A percentile compares a stretch with the other conserved stretches of the same genome.
Conservation (phyloP, 2,329 filamentous ascomycete species). For the Aspergillus oerlinghausenensis region DNA sequence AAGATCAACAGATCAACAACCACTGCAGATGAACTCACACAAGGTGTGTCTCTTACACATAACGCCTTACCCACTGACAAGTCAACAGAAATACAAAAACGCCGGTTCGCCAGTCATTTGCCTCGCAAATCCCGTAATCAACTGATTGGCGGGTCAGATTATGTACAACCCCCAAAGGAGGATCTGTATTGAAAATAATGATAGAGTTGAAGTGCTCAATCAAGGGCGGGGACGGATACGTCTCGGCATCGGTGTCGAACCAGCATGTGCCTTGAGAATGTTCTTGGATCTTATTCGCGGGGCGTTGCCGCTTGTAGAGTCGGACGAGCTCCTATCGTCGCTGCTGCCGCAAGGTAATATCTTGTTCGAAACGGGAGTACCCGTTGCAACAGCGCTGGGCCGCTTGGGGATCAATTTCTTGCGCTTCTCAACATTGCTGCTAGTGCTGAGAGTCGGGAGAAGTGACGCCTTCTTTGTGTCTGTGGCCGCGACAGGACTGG, state of each 20-base stretch:
- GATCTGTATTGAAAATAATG: constrained; percentile 1
- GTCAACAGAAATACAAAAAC: not conserved
- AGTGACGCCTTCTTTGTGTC: not conserved
- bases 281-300: constrained; percentile 23
- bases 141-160: not conserved
- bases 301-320: constrained; percentile 12
- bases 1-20: not conserved
- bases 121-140: constrained; percentile 3
- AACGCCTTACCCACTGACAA: not conserved
- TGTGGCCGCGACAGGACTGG: constrained; percentile 17
- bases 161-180: constrained; percentile 1
- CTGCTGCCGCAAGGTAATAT: constrained; percentile 7
- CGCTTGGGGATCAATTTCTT: constrained; percentile 34
- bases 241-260: constrained; percentile 32
- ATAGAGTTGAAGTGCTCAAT: constrained; percentile 8
- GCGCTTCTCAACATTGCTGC: constrained; percentile 25
- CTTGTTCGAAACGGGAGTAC: constrained; percentile 17
- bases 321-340: constrained; percentile 17
- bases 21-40: not conserved
- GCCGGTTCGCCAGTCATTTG: not conserved
- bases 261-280: constrained; percentile 29
- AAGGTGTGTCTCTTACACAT: no score
- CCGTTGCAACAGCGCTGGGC: constrained; percentile 19
- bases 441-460: not conserved
- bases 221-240: constrained; percentile 28